phyloP scores from a whole-genome alignment of 208 protist genomes.

The Leishmania tropica region DNA sequence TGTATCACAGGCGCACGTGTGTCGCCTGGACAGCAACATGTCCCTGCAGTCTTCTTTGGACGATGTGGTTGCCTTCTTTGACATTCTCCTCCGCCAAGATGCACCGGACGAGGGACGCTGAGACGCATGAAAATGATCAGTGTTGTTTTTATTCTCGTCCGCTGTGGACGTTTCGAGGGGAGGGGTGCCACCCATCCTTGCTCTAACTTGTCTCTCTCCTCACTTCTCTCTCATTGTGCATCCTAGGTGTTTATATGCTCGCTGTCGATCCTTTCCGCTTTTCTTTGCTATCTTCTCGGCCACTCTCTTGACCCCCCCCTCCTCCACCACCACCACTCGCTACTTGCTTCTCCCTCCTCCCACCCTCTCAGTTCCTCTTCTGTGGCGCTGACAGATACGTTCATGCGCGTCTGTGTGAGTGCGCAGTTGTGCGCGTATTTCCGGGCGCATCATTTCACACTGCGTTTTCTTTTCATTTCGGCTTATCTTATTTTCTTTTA shows the following conservation, averaged over 20 bases:
- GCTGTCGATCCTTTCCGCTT: not conserved
- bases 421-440: not conserved
- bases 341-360: not conserved
- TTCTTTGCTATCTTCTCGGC: not conserved
- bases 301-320: not conserved
- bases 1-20: slow-evolving; percentile 52
- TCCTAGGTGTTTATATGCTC: not conserved
- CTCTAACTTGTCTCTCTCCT: slow-evolving; percentile 22
- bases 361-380: not conserved
- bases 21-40: slow-evolving; percentile 58
- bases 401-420: not conserved
- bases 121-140: not conserved
- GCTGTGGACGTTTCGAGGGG: not conserved
- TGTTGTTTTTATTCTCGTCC: not conserved
- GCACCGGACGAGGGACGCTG: not conserved
- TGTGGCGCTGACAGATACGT: not conserved
- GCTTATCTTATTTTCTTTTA: not conserved
- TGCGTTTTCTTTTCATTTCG: not conserved
- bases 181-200: not conserved
- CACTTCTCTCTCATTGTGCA: not conserved
- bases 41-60: slow-evolving; percentile 59
- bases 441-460: not conserved
- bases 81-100: slow-evolving; percentile 40
- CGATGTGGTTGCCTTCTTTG: slow-evolving; percentile 61
- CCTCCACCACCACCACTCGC: not conserved